A percentile compares a stretch with the other conserved stretches of the same genome.
Evolutionary conservation across 2,329 filamentous ascomycete genomes (phyloP).

Genomic region (Colletotrichum sp.): DNA sequence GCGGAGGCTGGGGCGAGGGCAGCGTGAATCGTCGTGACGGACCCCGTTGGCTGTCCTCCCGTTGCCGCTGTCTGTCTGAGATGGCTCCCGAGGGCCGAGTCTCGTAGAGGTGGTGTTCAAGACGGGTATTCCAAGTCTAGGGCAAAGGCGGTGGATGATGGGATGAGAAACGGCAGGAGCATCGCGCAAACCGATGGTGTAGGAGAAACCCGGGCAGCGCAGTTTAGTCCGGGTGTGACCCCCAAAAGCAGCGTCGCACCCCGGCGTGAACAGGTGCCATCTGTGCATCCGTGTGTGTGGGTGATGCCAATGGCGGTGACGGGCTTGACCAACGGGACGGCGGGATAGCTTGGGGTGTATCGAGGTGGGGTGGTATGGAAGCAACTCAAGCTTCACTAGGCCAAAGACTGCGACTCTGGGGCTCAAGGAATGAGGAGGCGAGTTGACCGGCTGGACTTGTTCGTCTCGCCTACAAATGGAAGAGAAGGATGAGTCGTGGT

Average conservation of each 20-base stretch:
- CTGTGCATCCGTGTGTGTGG: slow-evolving; percentile 1
- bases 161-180: neutral
- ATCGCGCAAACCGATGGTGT: neutral
- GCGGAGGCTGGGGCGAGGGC: neutral
- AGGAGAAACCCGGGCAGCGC: neutral
- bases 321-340: neutral
- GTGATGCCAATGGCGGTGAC: slow-evolving; percentile 10
- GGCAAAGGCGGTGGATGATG: neutral
- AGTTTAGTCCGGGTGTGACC: neutral
- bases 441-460: neutral
- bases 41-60: neutral
- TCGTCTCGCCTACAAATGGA: neutral
- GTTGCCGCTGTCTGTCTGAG: neutral
- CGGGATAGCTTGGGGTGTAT: neutral
- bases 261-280: slow-evolving; percentile 1
- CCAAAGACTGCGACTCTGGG: neutral
- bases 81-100: neutral
- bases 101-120: neutral
- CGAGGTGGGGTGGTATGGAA: neutral
- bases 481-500: neutral
- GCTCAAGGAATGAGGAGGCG: neutral
- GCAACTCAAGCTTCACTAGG: neutral
- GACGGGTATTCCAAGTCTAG: neutral
- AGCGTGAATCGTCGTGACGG: neutral
- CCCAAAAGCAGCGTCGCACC: slow-evolving; percentile 13